Evolutionary conservation across 1,139 yeast genomes (phyloP), one percentile per base, ranked within the genome.

Genomic region (Suhomyces taliae): DNA sequence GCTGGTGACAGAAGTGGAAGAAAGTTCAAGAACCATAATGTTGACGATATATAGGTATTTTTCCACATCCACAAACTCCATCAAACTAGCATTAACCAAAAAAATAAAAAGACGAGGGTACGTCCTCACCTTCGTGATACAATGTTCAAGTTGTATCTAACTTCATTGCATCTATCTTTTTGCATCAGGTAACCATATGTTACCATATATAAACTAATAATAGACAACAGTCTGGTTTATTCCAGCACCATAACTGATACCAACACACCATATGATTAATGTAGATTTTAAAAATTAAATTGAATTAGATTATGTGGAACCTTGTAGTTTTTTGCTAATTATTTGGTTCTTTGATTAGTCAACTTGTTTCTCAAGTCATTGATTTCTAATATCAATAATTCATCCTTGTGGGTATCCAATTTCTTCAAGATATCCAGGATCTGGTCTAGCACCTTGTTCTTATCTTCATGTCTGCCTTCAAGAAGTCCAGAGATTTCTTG

Each of bases 1-100:
- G 76, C 93, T 37, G 82, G 83, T 5, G 98, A 91, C 57, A 74
- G 99, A 50, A 82, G 96, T 0, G 89, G 87, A 26, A 82, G 87
- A 57, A 90, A 91, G 71, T 90, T 90, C 73, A 91, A 91, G 66
- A 80, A 83, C 50, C 93, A 85, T 55, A 76, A 79, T 34, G 86
- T 86, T 39, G 87, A 81, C 49, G 89, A 84, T 61, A 66, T 87
- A 40, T 53, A 43, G 38, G 24, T 9, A 1, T 19, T 19, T 19
- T 19, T 19, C 6, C 24, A 2, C 4, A 19, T 2, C 24, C 24
- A 19, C 24, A 2, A 6, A 19, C 24, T 19, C 24, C 24, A 19
- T 19, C 11, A 12, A 26, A 19, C 32, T n/a, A 39, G 34, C 27
- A 15, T 36, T 26, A 27, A 15, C 4, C 24, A 19, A 6, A 19